A percentile compares a stretch with the other conserved stretches of the same genome.
Evolutionary conservation across 1,284 basidiomycete species (phyloP).

Genomic region (Inonotus obliquus): DNA sequence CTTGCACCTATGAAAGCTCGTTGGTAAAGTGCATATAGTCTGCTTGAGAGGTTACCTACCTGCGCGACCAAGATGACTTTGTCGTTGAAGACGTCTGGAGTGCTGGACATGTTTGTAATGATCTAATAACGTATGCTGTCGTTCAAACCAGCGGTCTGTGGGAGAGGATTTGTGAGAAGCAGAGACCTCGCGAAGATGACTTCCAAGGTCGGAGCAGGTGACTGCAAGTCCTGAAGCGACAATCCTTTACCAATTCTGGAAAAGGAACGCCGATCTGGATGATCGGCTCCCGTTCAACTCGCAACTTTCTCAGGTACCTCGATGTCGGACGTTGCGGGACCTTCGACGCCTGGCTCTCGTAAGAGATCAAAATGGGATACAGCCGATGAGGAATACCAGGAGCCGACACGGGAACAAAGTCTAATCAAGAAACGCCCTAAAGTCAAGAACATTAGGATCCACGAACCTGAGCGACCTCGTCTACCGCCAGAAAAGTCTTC

Average conservation of each 20-base stretch:
- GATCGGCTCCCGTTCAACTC: background rate
- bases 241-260: background rate
- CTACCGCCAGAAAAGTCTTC: constrained; percentile 16
- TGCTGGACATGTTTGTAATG: background rate
- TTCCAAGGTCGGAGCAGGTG: background rate
- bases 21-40: background rate
- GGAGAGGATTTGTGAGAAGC: background rate
- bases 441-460: constrained; percentile 21
- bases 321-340: constrained; percentile 22
- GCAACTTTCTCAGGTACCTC: background rate
- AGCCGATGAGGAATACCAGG: constrained; percentile 36
- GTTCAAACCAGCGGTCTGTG: background rate
- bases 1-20: background rate
- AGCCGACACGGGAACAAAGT: constrained; percentile 29
- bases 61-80: constrained; percentile 12
- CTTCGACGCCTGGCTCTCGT: constrained; percentile 43
- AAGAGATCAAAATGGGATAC: constrained; percentile 74
- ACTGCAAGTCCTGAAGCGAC: too few relatives aligned
- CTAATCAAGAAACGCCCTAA: constrained; percentile 44
- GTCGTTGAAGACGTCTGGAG: background rate
- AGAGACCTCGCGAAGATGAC: background rate
- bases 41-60: background rate
- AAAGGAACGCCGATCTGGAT: background rate
- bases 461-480: constrained; percentile 20
- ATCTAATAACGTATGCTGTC: background rate